These are phyloP conservation scores for Saccharomycopsis sp. DNA, from an alignment of 805 yeast species.

Conservation along the genomic window DNA sequence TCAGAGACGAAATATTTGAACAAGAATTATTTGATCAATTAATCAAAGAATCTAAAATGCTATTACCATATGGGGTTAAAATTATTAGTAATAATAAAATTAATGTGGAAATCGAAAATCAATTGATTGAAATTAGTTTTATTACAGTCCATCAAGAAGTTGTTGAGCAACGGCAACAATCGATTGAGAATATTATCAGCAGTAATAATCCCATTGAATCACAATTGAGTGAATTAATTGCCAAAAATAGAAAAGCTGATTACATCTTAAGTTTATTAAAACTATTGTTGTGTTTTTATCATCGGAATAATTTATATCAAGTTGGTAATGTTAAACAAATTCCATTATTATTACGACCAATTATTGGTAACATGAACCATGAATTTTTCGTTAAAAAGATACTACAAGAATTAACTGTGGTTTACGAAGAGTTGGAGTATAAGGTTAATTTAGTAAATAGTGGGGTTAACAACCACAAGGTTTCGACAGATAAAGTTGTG, in stretches of 20 bases:
- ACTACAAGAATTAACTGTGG: not conserved
- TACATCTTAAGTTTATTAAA: constrained; percentile 47
- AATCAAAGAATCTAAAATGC: constrained; percentile 62
- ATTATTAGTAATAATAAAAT: constrained; percentile 59
- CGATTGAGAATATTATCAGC: constrained; percentile 21
- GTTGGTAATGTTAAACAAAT: constrained; percentile 31
- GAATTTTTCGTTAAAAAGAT: constrained; percentile 33
- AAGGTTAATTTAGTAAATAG: not conserved
- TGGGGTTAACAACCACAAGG: not conserved
- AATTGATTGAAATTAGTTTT: constrained; percentile 65
- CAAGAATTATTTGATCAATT: constrained; percentile 80
- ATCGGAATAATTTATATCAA: constrained; percentile 34
- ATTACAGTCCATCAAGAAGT: constrained; percentile 29
- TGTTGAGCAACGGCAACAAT: not conserved
- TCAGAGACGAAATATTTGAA: constrained; percentile 75
- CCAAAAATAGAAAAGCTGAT: constrained; percentile 41
- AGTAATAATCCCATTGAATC: constrained; percentile 28
- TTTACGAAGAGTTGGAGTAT: constrained; percentile 3
- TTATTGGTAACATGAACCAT: constrained; percentile 54
- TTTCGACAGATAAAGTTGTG: not conserved
- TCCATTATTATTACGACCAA: constrained; percentile 45
- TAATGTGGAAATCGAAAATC: constrained; percentile 56
- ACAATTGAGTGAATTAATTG: constrained; percentile 24
- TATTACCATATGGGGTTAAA: constrained; percentile 63
- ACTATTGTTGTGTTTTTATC: constrained; percentile 55